Percentiles rank a stretch among this genome's conserved stretches.
Conservation (phyloP, 129 eudicot genomes). For the Flaveria ramosissima region DNA sequence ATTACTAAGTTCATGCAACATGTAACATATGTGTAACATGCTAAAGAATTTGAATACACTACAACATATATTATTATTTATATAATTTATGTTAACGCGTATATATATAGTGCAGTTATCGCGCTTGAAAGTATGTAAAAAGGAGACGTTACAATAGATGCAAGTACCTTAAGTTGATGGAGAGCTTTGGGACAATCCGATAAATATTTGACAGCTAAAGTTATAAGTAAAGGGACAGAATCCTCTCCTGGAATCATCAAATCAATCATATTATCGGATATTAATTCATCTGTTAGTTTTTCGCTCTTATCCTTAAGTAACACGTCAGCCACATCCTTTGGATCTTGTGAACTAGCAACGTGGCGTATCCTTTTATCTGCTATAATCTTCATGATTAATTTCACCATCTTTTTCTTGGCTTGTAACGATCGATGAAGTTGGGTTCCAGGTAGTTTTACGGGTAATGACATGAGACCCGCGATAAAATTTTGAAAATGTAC, state of each 20-base stretch:
- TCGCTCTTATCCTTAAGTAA: slow-evolving; percentile 61
- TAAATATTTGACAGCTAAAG: slow-evolving; percentile 79
- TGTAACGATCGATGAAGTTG: slow-evolving; percentile 76
- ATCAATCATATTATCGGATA: slow-evolving; percentile 84
- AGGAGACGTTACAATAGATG: not conserved
- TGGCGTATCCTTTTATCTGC: slow-evolving; percentile 41
- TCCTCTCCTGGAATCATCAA: slow-evolving; percentile 99
- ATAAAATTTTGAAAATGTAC: slow-evolving; percentile 78
- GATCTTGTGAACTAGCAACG: slow-evolving; percentile 9
- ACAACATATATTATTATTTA: not conserved
- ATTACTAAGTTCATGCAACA: not conserved
- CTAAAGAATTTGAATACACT: not conserved
- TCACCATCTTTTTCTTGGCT: slow-evolving; percentile 85
- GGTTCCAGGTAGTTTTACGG: slow-evolving; percentile 80
- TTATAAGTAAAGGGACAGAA: slow-evolving; percentile 79
- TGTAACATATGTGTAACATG: not conserved
- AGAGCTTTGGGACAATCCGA: slow-evolving; percentile 87
- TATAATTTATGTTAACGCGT: not conserved
- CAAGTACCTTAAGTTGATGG: slow-evolving; percentile 61
- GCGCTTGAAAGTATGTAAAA: too few species aligned
- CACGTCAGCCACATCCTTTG: slow-evolving; percentile 73
- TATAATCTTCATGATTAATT: slow-evolving; percentile 55
- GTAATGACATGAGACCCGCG: slow-evolving; percentile 89
- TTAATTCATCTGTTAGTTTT: slow-evolving; percentile 63
- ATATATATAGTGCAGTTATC: not conserved